phyloP scores from a whole-genome alignment of 257 asterid species.

The Handroanthus guayacan region DNA sequence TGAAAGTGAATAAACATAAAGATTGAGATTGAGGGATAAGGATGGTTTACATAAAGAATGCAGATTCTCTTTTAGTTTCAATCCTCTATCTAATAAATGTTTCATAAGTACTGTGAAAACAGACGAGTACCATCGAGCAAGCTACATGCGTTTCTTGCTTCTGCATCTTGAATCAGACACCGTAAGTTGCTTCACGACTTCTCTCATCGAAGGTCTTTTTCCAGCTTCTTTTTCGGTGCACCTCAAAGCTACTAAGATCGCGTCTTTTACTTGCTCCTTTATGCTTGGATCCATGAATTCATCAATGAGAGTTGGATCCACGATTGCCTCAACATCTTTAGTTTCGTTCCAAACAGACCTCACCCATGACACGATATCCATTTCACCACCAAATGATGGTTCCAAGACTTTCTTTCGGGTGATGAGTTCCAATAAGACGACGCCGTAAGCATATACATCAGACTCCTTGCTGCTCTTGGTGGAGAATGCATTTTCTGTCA shows the following conservation, averaged over 20 bases:
- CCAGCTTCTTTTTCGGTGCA: conserved; percentile 65
- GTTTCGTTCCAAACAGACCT: conserved; percentile 50
- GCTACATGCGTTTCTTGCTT: conserved; percentile 41
- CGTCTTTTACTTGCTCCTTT: conserved; percentile 56
- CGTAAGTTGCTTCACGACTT: conserved; percentile 69
- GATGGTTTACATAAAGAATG: too few species aligned
- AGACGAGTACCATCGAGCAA: neutral
- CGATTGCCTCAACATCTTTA: conserved; percentile 49
- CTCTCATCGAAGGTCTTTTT: conserved; percentile 78
- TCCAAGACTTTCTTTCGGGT: conserved; percentile 69
- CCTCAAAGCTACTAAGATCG: conserved; percentile 61
- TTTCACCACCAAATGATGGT: conserved; percentile 49
- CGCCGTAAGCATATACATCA: conserved; percentile 83
- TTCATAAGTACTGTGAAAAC: too few species aligned
- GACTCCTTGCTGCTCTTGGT: conserved; percentile 63
- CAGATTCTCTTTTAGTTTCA: too few species aligned
- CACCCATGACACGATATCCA: conserved; percentile 63
- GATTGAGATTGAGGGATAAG: too few species aligned
- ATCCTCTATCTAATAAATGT: too few species aligned
- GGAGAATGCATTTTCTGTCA: conserved; percentile 71
- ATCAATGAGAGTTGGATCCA: conserved; percentile 59
- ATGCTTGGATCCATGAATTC: conserved; percentile 64
- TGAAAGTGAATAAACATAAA: too few species aligned
- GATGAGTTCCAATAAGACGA: conserved; percentile 72
- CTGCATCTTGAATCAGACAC: conserved; percentile 40